Evolutionary conservation across 768 basidiomycete genomes (phyloP).

Genomic region (Boletus tylopilopsis): DNA sequence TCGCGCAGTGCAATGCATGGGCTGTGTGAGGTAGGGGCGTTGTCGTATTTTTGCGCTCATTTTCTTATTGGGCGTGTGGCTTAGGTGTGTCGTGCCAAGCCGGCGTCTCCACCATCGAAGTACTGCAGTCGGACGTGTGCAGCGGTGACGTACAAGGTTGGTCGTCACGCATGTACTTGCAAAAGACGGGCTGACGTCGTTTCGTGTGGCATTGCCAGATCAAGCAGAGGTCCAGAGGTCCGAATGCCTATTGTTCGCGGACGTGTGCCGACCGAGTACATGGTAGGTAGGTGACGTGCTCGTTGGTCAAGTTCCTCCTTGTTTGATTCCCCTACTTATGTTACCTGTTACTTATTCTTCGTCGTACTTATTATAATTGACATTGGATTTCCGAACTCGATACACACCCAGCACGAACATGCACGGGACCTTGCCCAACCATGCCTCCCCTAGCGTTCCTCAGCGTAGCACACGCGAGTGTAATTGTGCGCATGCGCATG

Average conservation of each 20-base stretch:
- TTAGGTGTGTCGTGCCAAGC: slow-evolving; percentile 50
- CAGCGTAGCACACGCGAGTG: too few relatives aligned
- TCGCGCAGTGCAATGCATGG: slow-evolving; percentile 6
- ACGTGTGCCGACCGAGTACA: slow-evolving; percentile 20
- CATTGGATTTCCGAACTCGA: too few relatives aligned
- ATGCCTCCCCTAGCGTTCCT: too few relatives aligned
- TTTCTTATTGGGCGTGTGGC: slow-evolving; percentile 20
- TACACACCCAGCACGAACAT: too few relatives aligned
- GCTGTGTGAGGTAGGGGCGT: slow-evolving; percentile 22
- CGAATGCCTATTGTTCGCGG: slow-evolving; percentile 25
- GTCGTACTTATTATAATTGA: too few relatives aligned
- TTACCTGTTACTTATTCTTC: too few relatives aligned
- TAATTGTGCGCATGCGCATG: too few relatives aligned
- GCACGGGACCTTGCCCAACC: too few relatives aligned
- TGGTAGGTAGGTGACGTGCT: slow-evolving; percentile 12
- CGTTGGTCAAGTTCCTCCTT: too few relatives aligned
- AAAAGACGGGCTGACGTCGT: background rate
- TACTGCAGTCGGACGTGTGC: slow-evolving; percentile 65
- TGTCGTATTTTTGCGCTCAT: background rate
- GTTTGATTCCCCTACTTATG: too few relatives aligned
- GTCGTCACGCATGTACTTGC: background rate
- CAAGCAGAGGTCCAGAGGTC: slow-evolving; percentile 13
- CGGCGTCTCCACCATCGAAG: slow-evolving; percentile 50
- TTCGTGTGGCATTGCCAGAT: slow-evolving; percentile 20
- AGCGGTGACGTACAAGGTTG: slow-evolving; percentile 23